These are phyloP conservation scores for Xylaria telfairii DNA, from an alignment of 495 filamentous ascomycete genomes.

Conservation along the genomic window DNA sequence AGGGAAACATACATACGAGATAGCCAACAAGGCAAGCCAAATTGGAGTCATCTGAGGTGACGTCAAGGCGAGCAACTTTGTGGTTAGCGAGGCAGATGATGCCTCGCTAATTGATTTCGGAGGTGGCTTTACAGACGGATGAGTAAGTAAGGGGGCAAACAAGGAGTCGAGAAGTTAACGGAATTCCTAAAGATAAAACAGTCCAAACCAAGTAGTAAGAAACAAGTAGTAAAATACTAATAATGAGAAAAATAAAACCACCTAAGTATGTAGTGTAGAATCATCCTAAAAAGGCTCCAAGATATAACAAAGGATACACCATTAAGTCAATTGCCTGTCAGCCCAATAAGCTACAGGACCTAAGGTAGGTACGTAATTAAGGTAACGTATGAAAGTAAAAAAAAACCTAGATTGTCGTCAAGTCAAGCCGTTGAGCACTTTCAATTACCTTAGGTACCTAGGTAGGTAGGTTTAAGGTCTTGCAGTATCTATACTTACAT, in stretches of 20 bases:
- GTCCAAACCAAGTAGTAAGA: too few relatives aligned
- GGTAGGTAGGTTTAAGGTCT: too few relatives aligned
- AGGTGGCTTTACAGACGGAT: not conserved
- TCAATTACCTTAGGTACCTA: too few relatives aligned
- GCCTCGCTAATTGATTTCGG: not conserved
- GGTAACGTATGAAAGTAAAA: constrained; percentile 23
- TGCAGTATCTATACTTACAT: too few relatives aligned
- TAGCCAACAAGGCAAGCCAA: not conserved
- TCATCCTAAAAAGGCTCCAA: not conserved
- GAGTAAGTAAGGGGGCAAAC: not conserved
- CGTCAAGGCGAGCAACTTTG: not conserved
- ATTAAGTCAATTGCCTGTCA: not conserved
- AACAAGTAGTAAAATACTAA: too few relatives aligned
- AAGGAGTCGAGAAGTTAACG: not conserved
- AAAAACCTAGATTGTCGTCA: too few relatives aligned
- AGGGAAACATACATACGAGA: not conserved
- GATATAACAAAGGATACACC: not conserved
- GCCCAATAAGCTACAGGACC: not conserved
- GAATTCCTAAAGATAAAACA: not conserved
- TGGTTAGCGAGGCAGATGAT: not conserved
- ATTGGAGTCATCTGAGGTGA: not conserved
- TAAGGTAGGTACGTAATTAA: constrained; percentile 11
- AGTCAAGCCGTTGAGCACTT: too few relatives aligned
- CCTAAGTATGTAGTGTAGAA: too few relatives aligned
- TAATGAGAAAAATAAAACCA: too few relatives aligned